Conservation (phyloP, 345 rosid species). For the Zanthoxylum bungeanum region DNA sequence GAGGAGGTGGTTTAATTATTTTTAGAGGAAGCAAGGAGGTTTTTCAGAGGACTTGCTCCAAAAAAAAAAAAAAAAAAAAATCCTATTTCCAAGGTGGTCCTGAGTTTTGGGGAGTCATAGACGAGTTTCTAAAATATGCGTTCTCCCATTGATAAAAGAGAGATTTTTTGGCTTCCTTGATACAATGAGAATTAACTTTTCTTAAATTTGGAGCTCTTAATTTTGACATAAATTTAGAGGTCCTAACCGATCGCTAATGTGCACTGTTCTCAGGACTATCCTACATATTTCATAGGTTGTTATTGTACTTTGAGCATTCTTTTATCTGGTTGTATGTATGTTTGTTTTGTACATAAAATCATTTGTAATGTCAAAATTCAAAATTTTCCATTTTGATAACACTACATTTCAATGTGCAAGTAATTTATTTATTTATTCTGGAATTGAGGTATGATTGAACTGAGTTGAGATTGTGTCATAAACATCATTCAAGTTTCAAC, state of each 20-base stretch:
- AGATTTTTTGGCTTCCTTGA: no score
- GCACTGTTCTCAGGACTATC: no score
- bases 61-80: no score
- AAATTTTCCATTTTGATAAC: neutral
- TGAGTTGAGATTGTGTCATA: neutral
- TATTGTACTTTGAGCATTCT: neutral
- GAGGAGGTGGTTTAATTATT: neutral
- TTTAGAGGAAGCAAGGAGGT: conserved; percentile 18
- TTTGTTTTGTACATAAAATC: conserved; percentile 24
- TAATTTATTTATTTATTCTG: neutral
- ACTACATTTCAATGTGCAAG: neutral
- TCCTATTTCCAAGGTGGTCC: no score
- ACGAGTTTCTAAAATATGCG: no score
- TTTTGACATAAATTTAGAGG: no score
- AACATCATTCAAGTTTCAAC: no score
- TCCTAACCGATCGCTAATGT: no score
- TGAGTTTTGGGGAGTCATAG: no score
- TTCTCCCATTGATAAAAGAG: no score
- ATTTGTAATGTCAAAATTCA: conserved; percentile 7
- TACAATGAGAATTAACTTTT: no score
- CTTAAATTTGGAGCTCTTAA: no score
- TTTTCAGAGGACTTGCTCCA: conserved; percentile 9
- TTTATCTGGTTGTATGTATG: conserved; percentile 5
- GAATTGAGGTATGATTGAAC: neutral
- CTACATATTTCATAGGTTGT: neutral